Conservation (phyloP, 371 early-diverging fungal species). For the Circinella umbellata region DNA sequence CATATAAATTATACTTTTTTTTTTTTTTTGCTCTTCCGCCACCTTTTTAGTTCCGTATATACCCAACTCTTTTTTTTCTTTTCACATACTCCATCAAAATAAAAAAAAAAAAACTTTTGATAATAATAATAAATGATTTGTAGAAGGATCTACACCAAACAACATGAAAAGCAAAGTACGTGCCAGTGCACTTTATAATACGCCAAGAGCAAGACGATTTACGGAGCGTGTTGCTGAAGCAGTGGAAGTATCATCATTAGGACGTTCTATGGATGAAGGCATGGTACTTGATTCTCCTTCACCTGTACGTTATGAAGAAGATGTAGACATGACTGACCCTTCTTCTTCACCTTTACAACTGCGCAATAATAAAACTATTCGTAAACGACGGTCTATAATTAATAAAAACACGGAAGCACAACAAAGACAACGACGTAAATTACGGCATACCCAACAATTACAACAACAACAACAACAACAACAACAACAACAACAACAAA, state of each 20-base stretch:
- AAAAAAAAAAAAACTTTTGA: neutral
- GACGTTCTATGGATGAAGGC: neutral
- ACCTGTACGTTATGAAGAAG: neutral
- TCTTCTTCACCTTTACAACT: conserved; percentile 1
- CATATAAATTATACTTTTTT: neutral
- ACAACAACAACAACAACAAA: neutral
- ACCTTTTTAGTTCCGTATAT: neutral
- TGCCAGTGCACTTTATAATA: neutral
- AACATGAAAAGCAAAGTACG: neutral
- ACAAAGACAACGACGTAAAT: conserved; percentile 4
- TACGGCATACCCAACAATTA: neutral
- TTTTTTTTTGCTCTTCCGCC: neutral
- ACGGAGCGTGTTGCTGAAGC: neutral
- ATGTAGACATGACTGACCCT: neutral
- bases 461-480: neutral
- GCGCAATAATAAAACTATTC: neutral
- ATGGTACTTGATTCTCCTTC: conserved; percentile 3
- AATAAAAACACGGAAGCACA: neutral
- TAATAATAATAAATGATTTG: neutral
- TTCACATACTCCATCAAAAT: too few relatives aligned
- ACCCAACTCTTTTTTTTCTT: neutral
- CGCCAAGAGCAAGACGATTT: neutral
- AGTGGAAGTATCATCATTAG: neutral
- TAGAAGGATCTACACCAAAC: conserved; percentile 1
- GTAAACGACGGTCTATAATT: neutral